Conservation (phyloP, 2,329 filamentous ascomycete genomes). For the Diaporthe amygdali region DNA sequence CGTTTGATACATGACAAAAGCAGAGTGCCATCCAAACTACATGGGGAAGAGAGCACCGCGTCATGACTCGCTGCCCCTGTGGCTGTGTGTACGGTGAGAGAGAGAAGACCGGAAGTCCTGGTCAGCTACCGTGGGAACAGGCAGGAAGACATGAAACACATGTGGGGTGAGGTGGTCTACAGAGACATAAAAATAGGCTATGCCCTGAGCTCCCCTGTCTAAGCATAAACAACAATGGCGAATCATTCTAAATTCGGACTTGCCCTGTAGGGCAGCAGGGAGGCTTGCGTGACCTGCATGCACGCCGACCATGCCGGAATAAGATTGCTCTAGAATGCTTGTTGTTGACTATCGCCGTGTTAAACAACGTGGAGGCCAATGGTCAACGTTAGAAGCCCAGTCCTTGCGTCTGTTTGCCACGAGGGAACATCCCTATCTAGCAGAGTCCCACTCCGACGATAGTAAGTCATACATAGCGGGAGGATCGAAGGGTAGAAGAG, state of each 20-base stretch:
- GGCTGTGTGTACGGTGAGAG: slow-evolving; percentile 7
- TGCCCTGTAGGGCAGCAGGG: slow-evolving; percentile 10
- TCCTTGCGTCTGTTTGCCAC: neutral
- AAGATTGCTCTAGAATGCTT: neutral
- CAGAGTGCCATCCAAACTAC: neutral
- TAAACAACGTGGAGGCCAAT: neutral
- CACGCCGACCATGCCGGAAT: neutral
- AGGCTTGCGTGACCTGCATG: neutral
- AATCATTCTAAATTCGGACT: slow-evolving; percentile 5
- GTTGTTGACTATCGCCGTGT: neutral
- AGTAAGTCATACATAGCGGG: slow-evolving; percentile 6
- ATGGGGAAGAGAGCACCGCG: neutral
- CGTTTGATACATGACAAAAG: slow-evolving; percentile 13
- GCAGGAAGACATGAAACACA: neutral
- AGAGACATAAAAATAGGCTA: slow-evolving; percentile 3
- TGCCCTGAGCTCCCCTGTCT: neutral
- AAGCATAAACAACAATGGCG: slow-evolving; percentile 11
- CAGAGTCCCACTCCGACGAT: neutral
- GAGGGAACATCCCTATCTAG: neutral
- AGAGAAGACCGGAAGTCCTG: slow-evolving; percentile 1
- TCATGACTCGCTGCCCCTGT: slow-evolving; percentile 2
- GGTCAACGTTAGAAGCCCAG: neutral
- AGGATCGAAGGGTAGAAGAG: neutral
- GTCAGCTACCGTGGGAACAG: neutral
- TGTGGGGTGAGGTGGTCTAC: neutral